A percentile compares a stretch with the other conserved stretches of the same genome.
Evolutionary conservation across 139 green algal species (phyloP).

Genomic region (Chlorella vulgaris): DNA sequence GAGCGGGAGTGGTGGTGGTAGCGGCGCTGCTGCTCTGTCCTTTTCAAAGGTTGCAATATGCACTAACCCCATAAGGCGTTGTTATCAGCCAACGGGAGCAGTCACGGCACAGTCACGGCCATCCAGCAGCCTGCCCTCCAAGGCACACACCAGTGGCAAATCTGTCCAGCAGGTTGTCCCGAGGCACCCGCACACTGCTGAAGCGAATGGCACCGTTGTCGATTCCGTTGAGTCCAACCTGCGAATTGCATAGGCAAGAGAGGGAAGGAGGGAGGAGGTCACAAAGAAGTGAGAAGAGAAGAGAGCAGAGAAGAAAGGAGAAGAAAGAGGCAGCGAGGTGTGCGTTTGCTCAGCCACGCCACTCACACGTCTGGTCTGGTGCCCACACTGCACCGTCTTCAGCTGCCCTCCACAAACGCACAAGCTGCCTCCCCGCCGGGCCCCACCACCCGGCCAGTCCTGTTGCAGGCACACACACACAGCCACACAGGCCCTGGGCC

Average conservation of each 20-base stretch:
- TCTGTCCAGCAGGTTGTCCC: constrained; percentile 78
- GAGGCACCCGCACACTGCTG: constrained; percentile 74
- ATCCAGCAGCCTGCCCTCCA: too few species aligned
- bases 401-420: background rate
- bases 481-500: too few species aligned
- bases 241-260: background rate
- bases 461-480: too few species aligned
- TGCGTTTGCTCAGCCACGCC: too few species aligned
- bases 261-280: background rate
- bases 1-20: too few species aligned
- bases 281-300: background rate
- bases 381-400: background rate
- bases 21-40: too few species aligned
- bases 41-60: too few species aligned
- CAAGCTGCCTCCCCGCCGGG: background rate
- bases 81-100: too few species aligned
- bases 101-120: too few species aligned
- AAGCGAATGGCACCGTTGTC: constrained; percentile 93
- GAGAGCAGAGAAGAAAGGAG: background rate
- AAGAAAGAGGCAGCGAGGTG: background rate
- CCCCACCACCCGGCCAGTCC: background rate
- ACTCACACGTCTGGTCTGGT: too few species aligned
- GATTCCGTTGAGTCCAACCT: constrained; percentile 89
- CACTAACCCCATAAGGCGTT: too few species aligned
- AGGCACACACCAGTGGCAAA: constrained; percentile 58